Evolutionary conservation across 805 yeast genomes (phyloP).

Genomic region (Yamadazyma akitaensis): DNA sequence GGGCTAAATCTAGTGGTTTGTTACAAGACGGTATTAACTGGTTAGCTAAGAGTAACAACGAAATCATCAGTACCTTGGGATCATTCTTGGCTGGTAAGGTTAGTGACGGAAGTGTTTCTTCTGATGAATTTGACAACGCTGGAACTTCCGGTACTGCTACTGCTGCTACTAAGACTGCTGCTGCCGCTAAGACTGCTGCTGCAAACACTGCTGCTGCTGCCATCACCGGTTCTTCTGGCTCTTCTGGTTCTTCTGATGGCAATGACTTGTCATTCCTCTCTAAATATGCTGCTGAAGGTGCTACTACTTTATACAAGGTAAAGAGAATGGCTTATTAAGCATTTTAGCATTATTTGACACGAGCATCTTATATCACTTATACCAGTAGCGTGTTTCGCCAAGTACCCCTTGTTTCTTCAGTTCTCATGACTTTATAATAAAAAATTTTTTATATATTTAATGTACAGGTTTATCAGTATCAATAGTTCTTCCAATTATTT

Average conservation of each 20-base stretch:
- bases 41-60: constrained; percentile 20
- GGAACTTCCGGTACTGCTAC: constrained; percentile 17
- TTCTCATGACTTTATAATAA: neutral
- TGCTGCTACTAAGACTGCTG: constrained; percentile 11
- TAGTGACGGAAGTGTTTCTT: constrained; percentile 23
- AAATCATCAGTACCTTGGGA: constrained; percentile 15
- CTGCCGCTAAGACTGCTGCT: constrained; percentile 15
- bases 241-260: constrained; percentile 9
- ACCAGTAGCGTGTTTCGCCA: constrained; percentile 5
- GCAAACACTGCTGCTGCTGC: constrained; percentile 15
- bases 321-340: constrained; percentile 23
- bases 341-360: neutral
- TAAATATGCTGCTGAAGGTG: constrained; percentile 14
- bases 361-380: constrained; percentile 1
- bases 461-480: constrained; percentile 3
- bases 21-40: constrained; percentile 27
- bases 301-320: constrained; percentile 22
- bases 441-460: constrained; percentile 2
- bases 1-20: constrained; percentile 38
- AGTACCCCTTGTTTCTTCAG: constrained; percentile 7
- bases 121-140: constrained; percentile 13
- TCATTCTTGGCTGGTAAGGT: constrained; percentile 26
- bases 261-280: constrained; percentile 16
- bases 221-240: constrained; percentile 12
- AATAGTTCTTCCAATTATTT: neutral